Conservation (phyloP, 805 yeast genomes). For the Brettanomyces naardenensis region DNA sequence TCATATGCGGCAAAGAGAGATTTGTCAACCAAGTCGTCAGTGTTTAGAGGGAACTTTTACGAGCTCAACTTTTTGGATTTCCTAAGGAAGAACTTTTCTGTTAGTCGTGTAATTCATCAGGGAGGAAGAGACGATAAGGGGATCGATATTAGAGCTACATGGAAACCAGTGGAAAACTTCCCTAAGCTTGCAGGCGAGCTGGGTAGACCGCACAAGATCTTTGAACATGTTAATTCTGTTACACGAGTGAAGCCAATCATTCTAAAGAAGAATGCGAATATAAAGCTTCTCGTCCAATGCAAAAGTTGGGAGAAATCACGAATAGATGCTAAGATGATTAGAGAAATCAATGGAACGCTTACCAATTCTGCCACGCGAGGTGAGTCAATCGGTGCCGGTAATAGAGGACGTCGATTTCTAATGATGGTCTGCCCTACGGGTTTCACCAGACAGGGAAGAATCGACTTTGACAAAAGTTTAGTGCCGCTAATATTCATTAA, state of each 20-base stretch:
- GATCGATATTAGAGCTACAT: slow-evolving; percentile 44
- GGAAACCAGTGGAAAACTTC: slow-evolving; percentile 30
- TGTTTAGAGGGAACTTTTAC: slow-evolving; percentile 47
- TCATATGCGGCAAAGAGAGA: slow-evolving; percentile 25
- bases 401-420: slow-evolving; percentile 19
- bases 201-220: not conserved
- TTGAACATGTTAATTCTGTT: slow-evolving; percentile 18
- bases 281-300: slow-evolving; percentile 46
- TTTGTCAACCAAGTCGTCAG: slow-evolving; percentile 38
- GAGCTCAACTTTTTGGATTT: slow-evolving; percentile 37
- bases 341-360: slow-evolving; percentile 50
- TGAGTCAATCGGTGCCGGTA: slow-evolving; percentile 2
- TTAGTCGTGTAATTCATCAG: slow-evolving; percentile 31
- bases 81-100: slow-evolving; percentile 30
- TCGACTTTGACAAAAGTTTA: slow-evolving; percentile 34
- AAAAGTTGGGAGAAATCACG: slow-evolving; percentile 36
- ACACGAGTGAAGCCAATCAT: slow-evolving; percentile 20
- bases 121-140: slow-evolving; percentile 57
- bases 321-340: slow-evolving; percentile 37
- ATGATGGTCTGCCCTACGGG: slow-evolving; percentile 40
- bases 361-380: slow-evolving; percentile 9
- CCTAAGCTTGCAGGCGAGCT: slow-evolving; percentile 4
- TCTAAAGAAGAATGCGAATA: slow-evolving; percentile 18
- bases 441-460: slow-evolving; percentile 39
- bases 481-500: slow-evolving; percentile 39